Base-by-base conservation (phyloP, 148 eudicot genomes). In the Bassia scoparia region DNA sequence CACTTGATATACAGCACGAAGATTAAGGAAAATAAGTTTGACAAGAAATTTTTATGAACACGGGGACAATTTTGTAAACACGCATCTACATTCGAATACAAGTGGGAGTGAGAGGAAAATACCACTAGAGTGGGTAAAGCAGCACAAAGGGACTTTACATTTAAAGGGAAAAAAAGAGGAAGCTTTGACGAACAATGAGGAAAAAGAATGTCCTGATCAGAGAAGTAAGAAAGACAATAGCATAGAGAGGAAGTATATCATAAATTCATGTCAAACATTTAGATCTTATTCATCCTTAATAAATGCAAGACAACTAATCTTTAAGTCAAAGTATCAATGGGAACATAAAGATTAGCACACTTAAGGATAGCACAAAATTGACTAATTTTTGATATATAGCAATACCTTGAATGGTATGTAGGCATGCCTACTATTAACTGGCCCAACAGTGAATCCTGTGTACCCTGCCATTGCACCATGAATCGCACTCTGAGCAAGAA, bases 401-500 rank as follows among this genome's bases (percentile, higher is more conserved):
- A 66, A 24, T 69, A 76, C 82, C 67, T 77, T 59, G 52, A 83
- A 74, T 18, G 86, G 83, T 58, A 83, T 83, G 76, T 83, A 83
- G 43, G 81, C 83, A 74, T 83, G 83, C 67, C 81, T 77, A 26
- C 76, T 76, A 52, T 83, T 83, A 14, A 83, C 86, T 33, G 81
- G 81, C 13, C 83, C 86, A 50, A 77, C 81, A 24, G 83, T 80
- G 76, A 79, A 83, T 65, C 86, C 86, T 33, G 86, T 83, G 67
- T 73, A 83, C n/a, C 86, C 86, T 4, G 86, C 78, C 86, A 83
- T 83, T 24, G 86, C 86, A 50, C 86, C 86, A 77, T 83, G 86
- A 69, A 80, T 67, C 6, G 81, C 86, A 74, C 86, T 80, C 2
- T 83, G 86, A 9, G 86, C 86, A 60, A 83, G 83, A 11, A 80